Base-by-base conservation (phyloP, 2,329 filamentous ascomycete species). In the Sclerotinia borealis region DNA sequence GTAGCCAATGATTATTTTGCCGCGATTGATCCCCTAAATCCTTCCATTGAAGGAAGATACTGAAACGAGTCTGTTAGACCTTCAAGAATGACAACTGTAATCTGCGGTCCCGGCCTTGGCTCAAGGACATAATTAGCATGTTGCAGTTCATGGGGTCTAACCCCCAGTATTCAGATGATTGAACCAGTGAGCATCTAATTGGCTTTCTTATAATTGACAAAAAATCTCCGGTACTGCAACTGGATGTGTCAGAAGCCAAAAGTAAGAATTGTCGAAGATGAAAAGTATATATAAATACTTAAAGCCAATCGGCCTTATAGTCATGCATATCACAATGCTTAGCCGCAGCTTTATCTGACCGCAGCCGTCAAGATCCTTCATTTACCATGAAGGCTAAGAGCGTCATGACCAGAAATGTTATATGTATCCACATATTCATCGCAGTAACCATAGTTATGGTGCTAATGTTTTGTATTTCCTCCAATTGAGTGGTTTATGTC, bases 261-360 rank as follows among this genome's bases (percentile, higher is more conserved):
- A 45, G 29, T 13, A 34, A 34, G 13, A 10, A 11, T 34, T 43
- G 7, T 56, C 27, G 1, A 56, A 45, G 27, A 56, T 31, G 27
- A 43, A 2, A 43, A 43, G 11, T 43, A 34, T 45, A 45, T 17
- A 56, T 17, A 43, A 56, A 19, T 17, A 5, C 41, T 25, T 6
- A 45, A 13, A 55, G 17, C 13, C 29, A 29, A 29, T 29, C 22
- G 17, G 6, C 17, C 17, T 41, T 56, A 19, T 22, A 29, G 25
- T 5, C 52, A 31, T 43, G 27, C 25, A 43, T 43, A 22, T 34
- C 25, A 34, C 2, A 27, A 55, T 41, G 54, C 39, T 56, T 45
- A 56, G 54, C 54, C 39, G 27, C 54, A 58, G 54, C 54, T n/a
- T 58, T 58, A 36, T 45, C 39, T 58, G 41, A 58, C 54, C 54